Evolutionary conservation across 352 stramenopile genomes (phyloP).

Genomic region (Phytopythium delawarense): DNA sequence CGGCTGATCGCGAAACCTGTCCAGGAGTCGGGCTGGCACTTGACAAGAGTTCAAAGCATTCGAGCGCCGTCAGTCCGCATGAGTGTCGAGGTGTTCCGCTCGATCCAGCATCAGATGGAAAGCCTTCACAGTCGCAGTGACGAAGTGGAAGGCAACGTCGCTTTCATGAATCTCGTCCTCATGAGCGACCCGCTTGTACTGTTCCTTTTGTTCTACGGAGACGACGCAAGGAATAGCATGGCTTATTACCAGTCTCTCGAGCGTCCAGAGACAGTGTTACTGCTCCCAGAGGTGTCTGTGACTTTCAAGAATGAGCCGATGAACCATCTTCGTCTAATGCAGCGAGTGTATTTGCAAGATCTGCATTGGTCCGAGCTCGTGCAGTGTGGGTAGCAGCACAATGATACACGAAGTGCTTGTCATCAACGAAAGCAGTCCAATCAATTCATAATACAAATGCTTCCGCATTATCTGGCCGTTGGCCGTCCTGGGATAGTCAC

Average conservation of each 20-base stretch:
- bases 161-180: conserved; percentile 33
- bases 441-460: no score
- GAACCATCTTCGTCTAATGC: not conserved
- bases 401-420: not conserved
- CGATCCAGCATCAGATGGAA: conserved; percentile 27
- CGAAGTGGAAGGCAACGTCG: conserved; percentile 22
- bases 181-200: conserved; percentile 41
- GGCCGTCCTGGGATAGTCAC: not conserved
- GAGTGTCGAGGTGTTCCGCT: conserved; percentile 11
- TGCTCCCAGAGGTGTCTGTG: not conserved
- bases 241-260: conserved; percentile 4
- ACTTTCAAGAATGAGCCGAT: conserved; percentile 5
- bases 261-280: not conserved
- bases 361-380: conserved; percentile 4
- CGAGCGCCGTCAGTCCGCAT: not conserved
- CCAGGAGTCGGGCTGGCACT: not conserved
- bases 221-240: not conserved
- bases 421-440: not conserved
- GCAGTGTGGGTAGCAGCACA: not conserved
- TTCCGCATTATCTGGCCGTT: not conserved
- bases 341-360: not conserved
- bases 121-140: conserved; percentile 16
- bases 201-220: conserved; percentile 3
- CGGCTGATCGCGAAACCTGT: not conserved
- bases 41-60: not conserved